These are phyloP conservation scores for Hagleromyces aurorensis DNA, from an alignment of 805 yeast species.

Conservation along the genomic window DNA sequence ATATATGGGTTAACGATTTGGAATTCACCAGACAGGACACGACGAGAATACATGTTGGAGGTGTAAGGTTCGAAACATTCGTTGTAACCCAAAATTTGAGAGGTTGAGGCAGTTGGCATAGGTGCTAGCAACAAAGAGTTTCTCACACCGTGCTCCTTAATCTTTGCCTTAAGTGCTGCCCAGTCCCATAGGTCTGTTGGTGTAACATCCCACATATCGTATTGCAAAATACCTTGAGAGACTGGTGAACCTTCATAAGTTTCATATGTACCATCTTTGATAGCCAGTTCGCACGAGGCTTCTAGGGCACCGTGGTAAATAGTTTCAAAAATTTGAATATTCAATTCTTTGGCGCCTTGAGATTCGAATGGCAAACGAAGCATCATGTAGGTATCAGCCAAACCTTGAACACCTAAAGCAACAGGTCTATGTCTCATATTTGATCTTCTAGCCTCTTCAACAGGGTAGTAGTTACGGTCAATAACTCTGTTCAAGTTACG, in stretches of 20 bases:
- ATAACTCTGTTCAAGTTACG: constrained; percentile 76
- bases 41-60: constrained; percentile 82
- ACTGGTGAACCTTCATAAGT: constrained; percentile 83
- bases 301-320: constrained; percentile 91
- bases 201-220: constrained; percentile 74
- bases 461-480: constrained; percentile 81
- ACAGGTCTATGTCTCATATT: constrained; percentile 84
- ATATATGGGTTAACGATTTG: constrained; percentile 87
- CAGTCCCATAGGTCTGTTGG: constrained; percentile 86
- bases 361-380: constrained; percentile 85
- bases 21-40: constrained; percentile 89
- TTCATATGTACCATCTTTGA: constrained; percentile 58
- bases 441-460: constrained; percentile 62
- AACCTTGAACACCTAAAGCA: constrained; percentile 97
- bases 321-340: constrained; percentile 86
- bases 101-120: constrained; percentile 98
- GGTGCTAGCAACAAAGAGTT: constrained; percentile 88
- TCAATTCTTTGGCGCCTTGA: constrained; percentile 62
- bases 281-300: constrained; percentile 76
- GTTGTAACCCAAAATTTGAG: constrained; percentile 87
- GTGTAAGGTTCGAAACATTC: constrained; percentile 97
- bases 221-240: constrained; percentile 76
- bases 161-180: constrained; percentile 56
- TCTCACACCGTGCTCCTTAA: constrained; percentile 62
- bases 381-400: constrained; percentile 80